Evolutionary conservation across 768 basidiomycete genomes (phyloP).

Genomic region (Tubosaeta brunneosetosa): DNA sequence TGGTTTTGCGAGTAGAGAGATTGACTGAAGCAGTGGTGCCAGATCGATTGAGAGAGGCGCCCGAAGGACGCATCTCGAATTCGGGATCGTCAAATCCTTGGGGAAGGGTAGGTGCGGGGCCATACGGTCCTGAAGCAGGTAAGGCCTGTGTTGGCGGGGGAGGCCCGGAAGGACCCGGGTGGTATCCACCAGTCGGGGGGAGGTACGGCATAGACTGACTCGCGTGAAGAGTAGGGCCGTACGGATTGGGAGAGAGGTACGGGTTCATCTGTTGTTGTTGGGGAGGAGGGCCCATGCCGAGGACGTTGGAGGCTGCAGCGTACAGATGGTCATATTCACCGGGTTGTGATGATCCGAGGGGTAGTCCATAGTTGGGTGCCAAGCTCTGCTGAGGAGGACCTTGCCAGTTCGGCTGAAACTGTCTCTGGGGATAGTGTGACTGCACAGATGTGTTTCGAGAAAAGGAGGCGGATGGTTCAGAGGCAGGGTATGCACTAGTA

Average conservation of each 20-base stretch:
- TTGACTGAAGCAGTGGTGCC: slow-evolving; percentile 54
- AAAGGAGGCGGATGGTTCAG: slow-evolving; percentile 17
- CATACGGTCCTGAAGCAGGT: slow-evolving; percentile 13
- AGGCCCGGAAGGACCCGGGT: slow-evolving; percentile 13
- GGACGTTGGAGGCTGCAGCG: slow-evolving; percentile 73
- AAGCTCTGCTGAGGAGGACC: slow-evolving; percentile 24
- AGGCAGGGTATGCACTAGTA: slow-evolving; percentile 28
- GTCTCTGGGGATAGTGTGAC: slow-evolving; percentile 17
- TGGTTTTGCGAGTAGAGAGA: slow-evolving; percentile 61
- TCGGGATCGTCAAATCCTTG: slow-evolving; percentile 40
- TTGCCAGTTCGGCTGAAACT: slow-evolving; percentile 26
- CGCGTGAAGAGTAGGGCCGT: slow-evolving; percentile 22
- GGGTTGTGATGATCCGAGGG: slow-evolving; percentile 24
- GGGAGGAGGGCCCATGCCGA: slow-evolving; percentile 67
- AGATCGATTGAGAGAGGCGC: slow-evolving; percentile 47
- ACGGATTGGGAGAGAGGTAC: slow-evolving; percentile 22
- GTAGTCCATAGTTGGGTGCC: slow-evolving; percentile 17
- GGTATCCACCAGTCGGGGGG: slow-evolving; percentile 26
- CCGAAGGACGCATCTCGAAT: slow-evolving; percentile 47
- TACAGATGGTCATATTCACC: slow-evolving; percentile 57
- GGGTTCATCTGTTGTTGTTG: slow-evolving; percentile 15
- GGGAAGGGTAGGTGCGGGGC: slow-evolving; percentile 24
- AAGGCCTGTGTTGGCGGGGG: slow-evolving; percentile 19
- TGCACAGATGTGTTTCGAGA: slow-evolving; percentile 19
- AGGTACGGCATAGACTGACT: slow-evolving; percentile 32